Evolutionary conservation across 2,329 filamentous ascomycete genomes (phyloP).

Genomic region (Rutstroemia sp.): DNA sequence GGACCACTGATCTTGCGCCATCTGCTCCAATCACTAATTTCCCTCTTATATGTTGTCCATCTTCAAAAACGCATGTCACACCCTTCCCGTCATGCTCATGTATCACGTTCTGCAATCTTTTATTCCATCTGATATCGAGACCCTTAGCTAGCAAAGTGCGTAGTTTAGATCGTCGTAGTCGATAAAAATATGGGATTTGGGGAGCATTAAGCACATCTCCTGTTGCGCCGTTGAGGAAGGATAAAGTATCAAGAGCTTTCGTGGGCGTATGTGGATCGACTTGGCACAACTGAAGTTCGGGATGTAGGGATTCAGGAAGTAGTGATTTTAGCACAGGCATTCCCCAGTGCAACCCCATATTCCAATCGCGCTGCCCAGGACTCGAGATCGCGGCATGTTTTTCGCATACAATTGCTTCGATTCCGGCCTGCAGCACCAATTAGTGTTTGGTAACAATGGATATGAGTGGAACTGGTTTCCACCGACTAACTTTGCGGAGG

Average conservation of each 20-base stretch:
- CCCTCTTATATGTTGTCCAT: constrained; percentile 26
- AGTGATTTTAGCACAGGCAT: constrained; percentile 28
- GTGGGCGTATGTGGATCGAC: constrained; percentile 28
- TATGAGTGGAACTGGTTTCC: neutral
- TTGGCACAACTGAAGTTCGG: constrained; percentile 24
- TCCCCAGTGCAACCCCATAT: constrained; percentile 32
- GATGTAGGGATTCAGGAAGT: constrained; percentile 25
- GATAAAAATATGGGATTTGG: constrained; percentile 28
- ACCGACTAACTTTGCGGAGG: constrained; percentile 30
- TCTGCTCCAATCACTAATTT: constrained; percentile 31
- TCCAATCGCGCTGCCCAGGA: constrained; percentile 30
- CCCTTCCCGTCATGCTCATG: constrained; percentile 20
- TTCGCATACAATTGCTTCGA: constrained; percentile 19
- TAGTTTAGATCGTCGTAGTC: constrained; percentile 32
- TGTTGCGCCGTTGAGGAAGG: constrained; percentile 30
- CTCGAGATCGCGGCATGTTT: constrained; percentile 20
- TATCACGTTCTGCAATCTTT: constrained; percentile 31
- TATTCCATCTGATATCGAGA: constrained; percentile 33
- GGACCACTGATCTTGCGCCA: constrained; percentile 27
- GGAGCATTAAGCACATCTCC: constrained; percentile 21
- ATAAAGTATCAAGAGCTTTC: constrained; percentile 25
- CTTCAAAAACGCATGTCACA: constrained; percentile 29
- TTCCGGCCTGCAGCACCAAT: constrained; percentile 10
- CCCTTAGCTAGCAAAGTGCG: constrained; percentile 31
- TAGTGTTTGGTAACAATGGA: neutral